Percentiles rank a stretch among this genome's conserved stretches.
These are phyloP conservation scores for Hyphopichia burtonii DNA, from an alignment of 1,139 yeast species.

Conservation along the genomic window DNA sequence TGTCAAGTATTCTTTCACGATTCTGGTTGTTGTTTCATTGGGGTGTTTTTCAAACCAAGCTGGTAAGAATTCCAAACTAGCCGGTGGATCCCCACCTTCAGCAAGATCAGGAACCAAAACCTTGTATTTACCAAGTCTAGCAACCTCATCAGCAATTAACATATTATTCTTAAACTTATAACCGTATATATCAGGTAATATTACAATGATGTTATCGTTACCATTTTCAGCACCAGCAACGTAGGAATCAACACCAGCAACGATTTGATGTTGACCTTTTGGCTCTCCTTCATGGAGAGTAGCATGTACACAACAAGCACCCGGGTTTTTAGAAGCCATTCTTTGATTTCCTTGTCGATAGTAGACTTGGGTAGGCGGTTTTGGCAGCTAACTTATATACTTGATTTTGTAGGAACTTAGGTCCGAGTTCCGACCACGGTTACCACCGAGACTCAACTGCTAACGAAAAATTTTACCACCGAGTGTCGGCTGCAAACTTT, in stretches of 20 bases:
- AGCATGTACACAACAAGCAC: conserved; percentile 19
- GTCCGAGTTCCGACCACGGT: too few relatives aligned
- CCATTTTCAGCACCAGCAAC: conserved; percentile 12
- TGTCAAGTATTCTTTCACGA: conserved; percentile 31
- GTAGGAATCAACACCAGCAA: conserved; percentile 15
- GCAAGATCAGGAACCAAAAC: conserved; percentile 67
- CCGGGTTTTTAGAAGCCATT: conserved; percentile 59
- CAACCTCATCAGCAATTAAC: conserved; percentile 62
- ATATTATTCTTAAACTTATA: conserved; percentile 47
- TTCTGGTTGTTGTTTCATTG: conserved; percentile 28
- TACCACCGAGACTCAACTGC: too few relatives aligned
- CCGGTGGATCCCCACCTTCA: conserved; percentile 37
- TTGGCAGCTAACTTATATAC: not conserved
- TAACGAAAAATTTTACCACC: too few relatives aligned
- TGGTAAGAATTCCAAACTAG: conserved; percentile 23
- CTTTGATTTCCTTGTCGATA: conserved; percentile 3
- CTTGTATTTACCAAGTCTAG: conserved; percentile 48
- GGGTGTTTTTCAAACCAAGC: conserved; percentile 49
- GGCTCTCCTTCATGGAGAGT: conserved; percentile 16
- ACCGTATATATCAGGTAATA: conserved; percentile 65
- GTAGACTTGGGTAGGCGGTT: too few relatives aligned
- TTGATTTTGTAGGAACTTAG: too few relatives aligned
- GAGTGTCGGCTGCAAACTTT: too few relatives aligned
- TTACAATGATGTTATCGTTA: conserved; percentile 34
- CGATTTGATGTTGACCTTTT: conserved; percentile 9